Evolutionary conservation across 148 eudicot species (phyloP).

Genomic region (Persicaria maculosa): DNA sequence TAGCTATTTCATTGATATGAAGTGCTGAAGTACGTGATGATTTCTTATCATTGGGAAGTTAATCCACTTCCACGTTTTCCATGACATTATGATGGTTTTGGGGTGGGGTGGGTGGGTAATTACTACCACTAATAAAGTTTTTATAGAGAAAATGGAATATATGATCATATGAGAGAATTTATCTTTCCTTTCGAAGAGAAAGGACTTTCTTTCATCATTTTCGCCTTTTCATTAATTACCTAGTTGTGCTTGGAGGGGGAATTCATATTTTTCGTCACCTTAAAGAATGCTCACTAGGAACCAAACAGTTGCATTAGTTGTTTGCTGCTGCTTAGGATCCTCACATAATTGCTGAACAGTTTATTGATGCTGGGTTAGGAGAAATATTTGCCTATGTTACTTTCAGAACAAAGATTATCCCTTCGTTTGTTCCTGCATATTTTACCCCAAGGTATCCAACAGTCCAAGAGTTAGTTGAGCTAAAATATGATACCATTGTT

Average conservation of each 20-base stretch:
- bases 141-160: neutral
- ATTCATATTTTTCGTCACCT: neutral
- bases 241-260: neutral
- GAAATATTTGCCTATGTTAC: neutral
- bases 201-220: too few species aligned
- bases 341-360: neutral
- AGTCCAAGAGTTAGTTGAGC: neutral
- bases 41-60: neutral
- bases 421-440: neutral
- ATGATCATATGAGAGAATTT: neutral
- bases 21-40: neutral
- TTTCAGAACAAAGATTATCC: neutral
- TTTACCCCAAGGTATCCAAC: neutral
- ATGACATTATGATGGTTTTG: neutral
- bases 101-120: neutral
- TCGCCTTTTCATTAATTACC: neutral
- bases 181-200: too few species aligned
- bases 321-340: neutral
- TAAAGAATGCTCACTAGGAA: neutral
- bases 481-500: neutral
- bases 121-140: neutral
- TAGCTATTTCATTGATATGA: neutral
- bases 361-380: neutral
- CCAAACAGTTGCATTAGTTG: neutral
- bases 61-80: neutral